A percentile compares a stretch with the other conserved stretches of the same genome.
Conservation (phyloP, 2,329 filamentous ascomycete species). For the Simplicillium aogashimaense region DNA sequence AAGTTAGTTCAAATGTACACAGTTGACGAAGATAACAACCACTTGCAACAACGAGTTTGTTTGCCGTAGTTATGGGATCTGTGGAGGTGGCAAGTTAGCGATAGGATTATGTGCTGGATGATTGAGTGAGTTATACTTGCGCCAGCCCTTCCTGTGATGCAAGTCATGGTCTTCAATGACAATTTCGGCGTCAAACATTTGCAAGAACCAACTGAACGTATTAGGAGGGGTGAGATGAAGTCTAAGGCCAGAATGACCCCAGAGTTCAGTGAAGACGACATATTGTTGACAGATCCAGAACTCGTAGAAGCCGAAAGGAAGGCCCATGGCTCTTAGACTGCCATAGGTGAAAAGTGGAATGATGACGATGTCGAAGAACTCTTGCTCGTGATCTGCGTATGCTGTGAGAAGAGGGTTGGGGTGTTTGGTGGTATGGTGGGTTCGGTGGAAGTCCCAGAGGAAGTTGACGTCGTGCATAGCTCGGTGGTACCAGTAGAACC, state of each 20-base stretch:
- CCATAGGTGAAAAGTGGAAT: constrained; percentile 25
- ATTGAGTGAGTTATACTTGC: not conserved
- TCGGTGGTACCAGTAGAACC: constrained; percentile 29
- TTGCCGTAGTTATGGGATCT: constrained; percentile 16
- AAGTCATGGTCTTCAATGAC: too few relatives aligned
- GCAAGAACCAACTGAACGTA: too few relatives aligned
- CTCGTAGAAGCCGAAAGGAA: constrained; percentile 32
- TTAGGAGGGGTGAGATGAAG: too few relatives aligned
- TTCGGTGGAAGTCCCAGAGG: constrained; percentile 29
- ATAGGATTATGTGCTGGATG: too few relatives aligned
- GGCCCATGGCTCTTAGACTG: constrained; percentile 16
- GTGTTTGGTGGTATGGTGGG: constrained; percentile 30
- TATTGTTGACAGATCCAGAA: constrained; percentile 32
- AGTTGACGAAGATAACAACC: too few relatives aligned
- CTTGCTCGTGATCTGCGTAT: constrained; percentile 28
- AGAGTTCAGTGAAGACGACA: constrained; percentile 23
- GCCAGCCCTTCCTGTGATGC: too few relatives aligned
- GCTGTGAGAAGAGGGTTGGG: constrained; percentile 26
- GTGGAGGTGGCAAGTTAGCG: too few relatives aligned
- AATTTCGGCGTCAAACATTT: too few relatives aligned
- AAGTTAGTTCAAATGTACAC: too few relatives aligned
- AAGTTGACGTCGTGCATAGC: constrained; percentile 24
- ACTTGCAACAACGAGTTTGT: not conserved
- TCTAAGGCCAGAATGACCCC: constrained; percentile 14
- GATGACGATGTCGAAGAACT: constrained; percentile 25